These are phyloP conservation scores for Tremella yokohamensis DNA, from an alignment of 768 basidiomycete species.

Conservation along the genomic window DNA sequence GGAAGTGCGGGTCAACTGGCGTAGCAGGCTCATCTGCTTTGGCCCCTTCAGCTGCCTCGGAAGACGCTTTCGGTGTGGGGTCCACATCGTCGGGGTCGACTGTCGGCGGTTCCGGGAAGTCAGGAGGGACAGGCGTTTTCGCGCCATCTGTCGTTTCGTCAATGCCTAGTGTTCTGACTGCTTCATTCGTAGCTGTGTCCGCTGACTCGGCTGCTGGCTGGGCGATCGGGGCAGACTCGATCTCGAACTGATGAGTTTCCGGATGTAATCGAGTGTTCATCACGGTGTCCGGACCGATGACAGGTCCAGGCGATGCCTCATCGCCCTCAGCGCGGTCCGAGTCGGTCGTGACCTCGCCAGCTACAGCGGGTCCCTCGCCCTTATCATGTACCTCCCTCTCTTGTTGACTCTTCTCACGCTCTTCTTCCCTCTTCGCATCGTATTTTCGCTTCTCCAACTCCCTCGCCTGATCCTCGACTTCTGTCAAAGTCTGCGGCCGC, in stretches of 20 bases:
- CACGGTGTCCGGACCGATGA: slow-evolving; percentile 1
- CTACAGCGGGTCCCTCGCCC: background rate
- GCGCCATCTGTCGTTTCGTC: background rate
- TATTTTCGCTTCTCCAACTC: slow-evolving; percentile 53
- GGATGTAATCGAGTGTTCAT: background rate
- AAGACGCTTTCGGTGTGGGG: slow-evolving; percentile 6
- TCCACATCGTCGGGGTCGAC: slow-evolving; percentile 22
- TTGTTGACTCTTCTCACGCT: slow-evolving; percentile 1
- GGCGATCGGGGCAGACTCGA: slow-evolving; percentile 41
- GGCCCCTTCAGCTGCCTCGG: background rate
- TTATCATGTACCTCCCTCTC: background rate
- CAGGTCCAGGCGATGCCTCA: background rate
- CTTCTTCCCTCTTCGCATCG: background rate
- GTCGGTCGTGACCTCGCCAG: background rate
- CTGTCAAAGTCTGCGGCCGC: background rate
- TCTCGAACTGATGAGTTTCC: slow-evolving; percentile 29
- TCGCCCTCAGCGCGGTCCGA: background rate
- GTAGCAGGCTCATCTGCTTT: slow-evolving; percentile 10
- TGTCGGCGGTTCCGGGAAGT: slow-evolving; percentile 23
- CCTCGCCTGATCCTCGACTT: slow-evolving; percentile 41
- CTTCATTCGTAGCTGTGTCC: background rate
- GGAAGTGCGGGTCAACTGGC: slow-evolving; percentile 31
- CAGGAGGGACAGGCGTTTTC: slow-evolving; percentile 5
- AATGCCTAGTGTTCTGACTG: background rate
- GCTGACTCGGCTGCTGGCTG: slow-evolving; percentile 21